Evolutionary conservation across 2,329 filamentous ascomycete genomes (phyloP).

Genomic region (Thermomyces lanuginosus): DNA sequence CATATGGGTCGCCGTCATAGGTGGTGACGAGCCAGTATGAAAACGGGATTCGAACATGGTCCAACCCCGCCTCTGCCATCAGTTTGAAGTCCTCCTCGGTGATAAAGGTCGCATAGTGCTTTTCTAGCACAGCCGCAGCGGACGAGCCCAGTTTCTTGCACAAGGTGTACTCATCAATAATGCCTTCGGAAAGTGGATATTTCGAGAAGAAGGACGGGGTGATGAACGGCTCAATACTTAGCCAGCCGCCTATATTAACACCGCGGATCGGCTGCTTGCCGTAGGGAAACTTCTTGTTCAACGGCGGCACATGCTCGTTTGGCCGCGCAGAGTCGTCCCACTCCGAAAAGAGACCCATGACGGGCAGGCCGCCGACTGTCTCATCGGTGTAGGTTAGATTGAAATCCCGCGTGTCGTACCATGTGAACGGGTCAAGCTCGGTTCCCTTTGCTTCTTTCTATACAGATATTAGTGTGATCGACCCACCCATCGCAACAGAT

Average conservation of each 20-base stretch:
- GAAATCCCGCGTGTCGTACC: slow-evolving; percentile 80
- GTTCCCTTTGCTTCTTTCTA: slow-evolving; percentile 49
- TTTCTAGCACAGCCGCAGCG: slow-evolving; percentile 56
- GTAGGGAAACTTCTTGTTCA: slow-evolving; percentile 67
- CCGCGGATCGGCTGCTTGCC: slow-evolving; percentile 64
- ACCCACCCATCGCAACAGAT: background rate
- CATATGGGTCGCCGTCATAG: slow-evolving; percentile 74
- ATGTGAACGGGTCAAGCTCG: slow-evolving; percentile 74
- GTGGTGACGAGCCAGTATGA: slow-evolving; percentile 86
- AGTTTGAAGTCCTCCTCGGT: slow-evolving; percentile 69
- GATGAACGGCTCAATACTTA: slow-evolving; percentile 87
- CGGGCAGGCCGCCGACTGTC: slow-evolving; percentile 67
- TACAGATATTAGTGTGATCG: slow-evolving; percentile 8
- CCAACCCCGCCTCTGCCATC: slow-evolving; percentile 73
- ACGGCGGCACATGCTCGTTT: slow-evolving; percentile 62
- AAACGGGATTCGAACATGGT: slow-evolving; percentile 92
- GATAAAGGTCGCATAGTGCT: slow-evolving; percentile 82
- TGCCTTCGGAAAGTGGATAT: slow-evolving; percentile 42
- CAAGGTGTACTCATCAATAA: slow-evolving; percentile 82
- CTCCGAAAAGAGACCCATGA: slow-evolving; percentile 72
- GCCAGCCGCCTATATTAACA: slow-evolving; percentile 87
- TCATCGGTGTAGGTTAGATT: slow-evolving; percentile 84
- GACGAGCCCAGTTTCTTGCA: slow-evolving; percentile 50
- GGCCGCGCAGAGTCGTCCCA: slow-evolving; percentile 73
- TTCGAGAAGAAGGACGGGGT: slow-evolving; percentile 74